Percentiles rank a stretch among this genome's conserved stretches.
These are phyloP conservation scores for Datisca glomerata DNA, from an alignment of 306 rosid species.

Conservation along the genomic window DNA sequence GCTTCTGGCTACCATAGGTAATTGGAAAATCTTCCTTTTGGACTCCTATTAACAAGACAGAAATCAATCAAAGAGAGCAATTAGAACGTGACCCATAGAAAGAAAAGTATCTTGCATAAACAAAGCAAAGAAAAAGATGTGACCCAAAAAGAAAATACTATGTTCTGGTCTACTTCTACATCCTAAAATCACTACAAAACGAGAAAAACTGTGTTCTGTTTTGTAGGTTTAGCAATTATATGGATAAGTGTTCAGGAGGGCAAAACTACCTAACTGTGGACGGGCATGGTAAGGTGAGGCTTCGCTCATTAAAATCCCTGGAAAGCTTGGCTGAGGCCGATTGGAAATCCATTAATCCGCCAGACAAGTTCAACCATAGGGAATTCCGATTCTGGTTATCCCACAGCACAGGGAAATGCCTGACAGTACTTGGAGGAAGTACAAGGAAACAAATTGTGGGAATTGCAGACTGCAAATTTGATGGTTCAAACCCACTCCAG, in stretches of 20 bases:
- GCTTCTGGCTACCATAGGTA: slow-evolving; percentile 26
- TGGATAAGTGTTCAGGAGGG: slow-evolving; percentile 25
- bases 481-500: slow-evolving; percentile 20
- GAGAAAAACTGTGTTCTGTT: not conserved
- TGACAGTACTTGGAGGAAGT: slow-evolving; percentile 19
- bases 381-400: slow-evolving; percentile 23
- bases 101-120: too few relatives aligned
- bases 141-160: too few relatives aligned
- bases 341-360: slow-evolving; percentile 26
- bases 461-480: slow-evolving; percentile 24
- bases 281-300: slow-evolving; percentile 20
- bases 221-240: slow-evolving; percentile 29
- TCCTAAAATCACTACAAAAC: too few relatives aligned
- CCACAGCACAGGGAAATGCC: slow-evolving; percentile 26
- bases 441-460: slow-evolving; percentile 14
- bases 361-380: slow-evolving; percentile 9
- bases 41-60: not conserved
- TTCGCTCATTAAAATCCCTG: slow-evolving; percentile 13
- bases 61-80: not conserved
- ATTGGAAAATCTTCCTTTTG: not conserved
- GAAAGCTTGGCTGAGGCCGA: slow-evolving; percentile 23
- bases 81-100: too few relatives aligned
- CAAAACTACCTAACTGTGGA: slow-evolving; percentile 25
- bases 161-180: too few relatives aligned
- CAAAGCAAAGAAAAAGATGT: too few relatives aligned